Evolutionary conservation across 768 basidiomycete genomes (phyloP).

Genomic region (Tulasnella sp.): DNA sequence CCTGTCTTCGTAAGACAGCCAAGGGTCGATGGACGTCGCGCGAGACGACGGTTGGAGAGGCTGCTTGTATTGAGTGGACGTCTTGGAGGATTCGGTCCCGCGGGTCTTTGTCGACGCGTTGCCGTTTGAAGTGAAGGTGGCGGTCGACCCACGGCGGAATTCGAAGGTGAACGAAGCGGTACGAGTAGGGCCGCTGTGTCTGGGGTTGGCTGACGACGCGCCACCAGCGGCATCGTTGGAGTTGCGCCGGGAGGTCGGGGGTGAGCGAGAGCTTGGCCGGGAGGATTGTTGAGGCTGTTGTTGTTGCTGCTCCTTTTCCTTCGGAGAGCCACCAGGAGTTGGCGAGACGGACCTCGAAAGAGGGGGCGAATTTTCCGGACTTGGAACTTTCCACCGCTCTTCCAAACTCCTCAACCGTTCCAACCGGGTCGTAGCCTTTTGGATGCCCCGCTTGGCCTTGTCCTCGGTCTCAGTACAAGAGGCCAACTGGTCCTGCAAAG

Average conservation of each 20-base stretch:
- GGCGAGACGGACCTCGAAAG: slow-evolving; percentile 7
- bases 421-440: slow-evolving; percentile 10
- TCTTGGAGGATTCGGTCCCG: not conserved
- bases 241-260: not conserved
- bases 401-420: not conserved
- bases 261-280: not conserved
- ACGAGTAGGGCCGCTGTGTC: not conserved
- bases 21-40: not conserved
- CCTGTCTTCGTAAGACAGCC: slow-evolving; percentile 14
- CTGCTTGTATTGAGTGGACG: not conserved
- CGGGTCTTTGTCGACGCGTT: not conserved
- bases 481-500: not conserved
- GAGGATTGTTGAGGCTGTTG: not conserved
- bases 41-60: slow-evolving; percentile 10
- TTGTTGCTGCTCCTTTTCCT: not conserved
- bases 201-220: too few species aligned
- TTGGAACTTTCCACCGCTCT: not conserved
- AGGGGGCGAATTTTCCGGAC: not conserved
- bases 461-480: not conserved
- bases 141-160: not conserved
- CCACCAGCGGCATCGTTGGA: not conserved
- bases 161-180: not conserved
- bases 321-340: not conserved
- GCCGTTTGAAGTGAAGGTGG: not conserved
- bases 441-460: slow-evolving; percentile 3